Evolutionary conservation across 495 filamentous ascomycete genomes (phyloP), one percentile per base, ranked within the genome.

Genomic region (Pseudevernia furfuracea): DNA sequence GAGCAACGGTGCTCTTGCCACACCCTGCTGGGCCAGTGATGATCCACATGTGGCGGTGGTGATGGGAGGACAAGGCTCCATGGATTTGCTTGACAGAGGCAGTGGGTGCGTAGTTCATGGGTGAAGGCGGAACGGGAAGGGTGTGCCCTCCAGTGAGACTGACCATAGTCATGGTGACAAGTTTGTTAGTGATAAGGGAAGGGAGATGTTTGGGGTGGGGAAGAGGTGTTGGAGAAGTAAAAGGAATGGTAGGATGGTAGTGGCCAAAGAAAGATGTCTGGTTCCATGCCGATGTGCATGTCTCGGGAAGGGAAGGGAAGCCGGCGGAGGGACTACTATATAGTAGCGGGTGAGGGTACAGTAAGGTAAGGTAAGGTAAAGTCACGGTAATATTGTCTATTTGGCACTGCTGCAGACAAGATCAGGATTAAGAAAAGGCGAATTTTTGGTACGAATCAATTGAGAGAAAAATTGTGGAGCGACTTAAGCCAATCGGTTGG

Each of bases 11-110:
- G 70, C 87, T 95, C 78, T 99, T 99, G 48, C 95, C 95, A 70
- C 92, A 96, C 19, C 95, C 95, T 23, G 95, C 92, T 21, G 95
- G 95, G 10, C 95, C 95, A 0, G 94, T 96, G n/a, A 99, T 90
- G 67, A 97, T 85, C 88, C 90, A 96, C 74, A 99, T 96, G 73
- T 97, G 92, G 67, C 89, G 89, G 66, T 85, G 74, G 21, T 71
- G 67, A 69, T 66, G 60, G 58, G 68, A 69, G 62, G 71, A 39
- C 66, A 68, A 60, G 72, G 70, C 44, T 56, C 60, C 62, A 55
- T 73, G 65, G 48, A 71, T 69, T 44, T 70, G 68, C 60, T 71
- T 68, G 53, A 70, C 53, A 19, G 66, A 66, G 41, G 41, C 62
- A 15, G 49, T 49, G 30, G 67, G 23, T 41, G 67, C 46, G 37